These are phyloP conservation scores for Lophiotrema nucula DNA, from an alignment of 495 filamentous ascomycete species.

Conservation along the genomic window DNA sequence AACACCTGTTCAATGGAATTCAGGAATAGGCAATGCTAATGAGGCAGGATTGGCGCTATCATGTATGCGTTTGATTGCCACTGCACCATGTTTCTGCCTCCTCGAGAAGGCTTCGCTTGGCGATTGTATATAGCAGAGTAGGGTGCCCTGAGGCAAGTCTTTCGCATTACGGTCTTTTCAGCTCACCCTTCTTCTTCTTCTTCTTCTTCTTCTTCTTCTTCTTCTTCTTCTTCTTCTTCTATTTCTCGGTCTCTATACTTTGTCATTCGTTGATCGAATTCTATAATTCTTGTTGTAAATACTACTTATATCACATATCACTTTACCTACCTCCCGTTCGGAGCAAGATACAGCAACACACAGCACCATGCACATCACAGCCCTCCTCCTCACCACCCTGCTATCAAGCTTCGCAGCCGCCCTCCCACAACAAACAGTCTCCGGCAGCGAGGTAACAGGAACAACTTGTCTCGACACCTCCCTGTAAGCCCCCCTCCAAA, in stretches of 20 bases:
- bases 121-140: neutral
- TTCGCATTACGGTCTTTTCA: neutral
- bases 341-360: neutral
- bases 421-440: constrained; percentile 12
- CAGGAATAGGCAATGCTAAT: neutral
- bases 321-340: neutral
- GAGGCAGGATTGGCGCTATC: neutral
- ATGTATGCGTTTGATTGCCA: constrained; percentile 18
- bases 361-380: constrained; percentile 7
- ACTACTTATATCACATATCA: neutral
- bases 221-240: neutral
- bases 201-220: neutral
- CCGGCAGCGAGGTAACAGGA: constrained; percentile 26
- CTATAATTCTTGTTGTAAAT: constrained; percentile 3
- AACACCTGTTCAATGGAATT: constrained; percentile 15
- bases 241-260: neutral
- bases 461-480: constrained; percentile 19
- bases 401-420: neutral
- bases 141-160: neutral
- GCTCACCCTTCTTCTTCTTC: neutral
- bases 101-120: neutral
- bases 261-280: constrained; percentile 25
- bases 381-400: neutral
- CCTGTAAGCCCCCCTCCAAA: neutral
- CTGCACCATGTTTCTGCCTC: constrained; percentile 20